Percentiles rank a stretch among this genome's conserved stretches.
Evolutionary conservation across 108 stramenopile species (phyloP).

Genomic region (Stephanodiscus triporus): DNA sequence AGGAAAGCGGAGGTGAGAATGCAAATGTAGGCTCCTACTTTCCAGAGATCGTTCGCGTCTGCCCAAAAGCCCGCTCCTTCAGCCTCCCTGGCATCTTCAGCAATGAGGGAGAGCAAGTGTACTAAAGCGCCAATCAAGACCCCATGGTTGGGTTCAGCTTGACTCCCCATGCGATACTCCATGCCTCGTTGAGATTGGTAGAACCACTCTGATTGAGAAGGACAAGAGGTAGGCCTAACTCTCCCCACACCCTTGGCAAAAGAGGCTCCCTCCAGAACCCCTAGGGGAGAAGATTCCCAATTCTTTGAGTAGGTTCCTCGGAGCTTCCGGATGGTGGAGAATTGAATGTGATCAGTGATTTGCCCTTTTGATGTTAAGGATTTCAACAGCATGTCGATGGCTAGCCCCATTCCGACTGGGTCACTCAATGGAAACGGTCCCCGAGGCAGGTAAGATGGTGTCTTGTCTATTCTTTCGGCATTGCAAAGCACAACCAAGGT

Average conservation of each 20-base stretch:
- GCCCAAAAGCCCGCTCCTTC: background rate
- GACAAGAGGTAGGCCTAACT: background rate
- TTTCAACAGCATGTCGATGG: constrained; percentile 16
- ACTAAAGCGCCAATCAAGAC: background rate
- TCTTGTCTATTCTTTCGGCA: background rate
- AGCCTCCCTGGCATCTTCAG: background rate
- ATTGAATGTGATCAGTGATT: constrained; percentile 11
- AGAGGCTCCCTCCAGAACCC: too few relatives aligned
- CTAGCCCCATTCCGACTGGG: constrained; percentile 15
- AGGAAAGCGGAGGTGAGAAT: background rate
- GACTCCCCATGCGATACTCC: background rate
- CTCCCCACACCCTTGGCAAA: background rate
- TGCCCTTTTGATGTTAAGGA: constrained; percentile 9
- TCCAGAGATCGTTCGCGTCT: background rate
- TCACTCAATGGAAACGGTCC: constrained; percentile 14
- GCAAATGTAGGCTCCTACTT: background rate
- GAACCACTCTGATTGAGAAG: background rate
- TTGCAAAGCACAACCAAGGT: background rate
- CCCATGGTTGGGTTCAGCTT: background rate
- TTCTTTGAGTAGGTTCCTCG: too few relatives aligned
- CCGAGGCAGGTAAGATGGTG: background rate
- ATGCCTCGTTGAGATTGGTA: background rate
- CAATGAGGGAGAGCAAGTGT: too few relatives aligned
- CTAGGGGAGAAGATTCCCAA: too few relatives aligned
- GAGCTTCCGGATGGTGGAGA: background rate